Percentiles rank a stretch among this genome's conserved stretches.
phyloP scores from a whole-genome alignment of 148 eudicot species.

The Chenopodium suecicum region DNA sequence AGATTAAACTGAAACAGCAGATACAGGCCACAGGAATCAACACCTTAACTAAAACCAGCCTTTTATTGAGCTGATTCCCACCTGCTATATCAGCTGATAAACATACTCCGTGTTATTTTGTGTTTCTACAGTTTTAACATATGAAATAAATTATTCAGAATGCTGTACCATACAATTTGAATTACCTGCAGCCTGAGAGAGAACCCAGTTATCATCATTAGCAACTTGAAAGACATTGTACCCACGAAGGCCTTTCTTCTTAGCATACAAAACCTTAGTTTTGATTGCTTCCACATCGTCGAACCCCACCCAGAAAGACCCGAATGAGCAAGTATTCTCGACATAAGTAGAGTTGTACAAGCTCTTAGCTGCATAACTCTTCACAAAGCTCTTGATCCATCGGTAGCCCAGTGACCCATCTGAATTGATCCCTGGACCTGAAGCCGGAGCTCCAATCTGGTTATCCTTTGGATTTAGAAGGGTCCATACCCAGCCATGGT shows the following conservation, averaged over 20 bases:
- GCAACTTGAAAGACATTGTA: conserved; percentile 39
- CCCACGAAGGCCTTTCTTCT: conserved; percentile 45
- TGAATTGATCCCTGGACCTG: conserved; percentile 29
- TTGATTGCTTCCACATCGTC: conserved; percentile 50
- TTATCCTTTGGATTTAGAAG: conserved; percentile 19
- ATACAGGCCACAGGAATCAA: conserved; percentile 20
- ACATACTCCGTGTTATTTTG: background rate
- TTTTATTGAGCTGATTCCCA: conserved; percentile 2
- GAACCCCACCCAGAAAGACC: conserved; percentile 44
- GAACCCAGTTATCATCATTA: conserved; percentile 44
- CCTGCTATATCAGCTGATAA: conserved; percentile 27
- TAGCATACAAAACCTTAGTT: conserved; percentile 45
- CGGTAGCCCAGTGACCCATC: conserved; percentile 43
- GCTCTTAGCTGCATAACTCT: conserved; percentile 22
- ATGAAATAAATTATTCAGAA: no score
- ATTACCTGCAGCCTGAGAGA: conserved; percentile 41
- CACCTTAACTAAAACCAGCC: conserved; percentile 16
- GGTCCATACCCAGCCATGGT: conserved; percentile 4
- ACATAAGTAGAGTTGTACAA: conserved; percentile 37
- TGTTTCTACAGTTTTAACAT: background rate
- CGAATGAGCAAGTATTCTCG: conserved; percentile 30
- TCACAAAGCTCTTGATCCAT: conserved; percentile 22
- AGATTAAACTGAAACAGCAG: conserved; percentile 12
- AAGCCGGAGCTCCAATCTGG: conserved; percentile 37
- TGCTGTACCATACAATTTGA: background rate